Percentiles rank a stretch among this genome's conserved stretches.
Conservation (phyloP, 2,329 filamentous ascomycete genomes). For the Ceratocystis albifundus region DNA sequence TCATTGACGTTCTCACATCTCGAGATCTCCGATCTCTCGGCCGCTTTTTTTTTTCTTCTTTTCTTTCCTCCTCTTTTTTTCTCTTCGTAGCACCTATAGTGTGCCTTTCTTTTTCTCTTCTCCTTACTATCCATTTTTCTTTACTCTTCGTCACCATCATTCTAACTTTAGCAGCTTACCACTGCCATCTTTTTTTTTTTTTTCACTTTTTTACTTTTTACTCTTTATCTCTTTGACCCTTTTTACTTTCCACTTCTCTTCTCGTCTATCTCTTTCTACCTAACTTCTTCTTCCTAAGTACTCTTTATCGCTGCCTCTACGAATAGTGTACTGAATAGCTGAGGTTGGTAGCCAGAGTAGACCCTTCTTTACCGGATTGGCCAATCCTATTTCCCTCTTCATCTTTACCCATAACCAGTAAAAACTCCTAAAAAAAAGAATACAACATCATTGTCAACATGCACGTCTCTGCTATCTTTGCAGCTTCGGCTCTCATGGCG, state of each 20-base stretch:
- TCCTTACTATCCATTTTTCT: background rate
- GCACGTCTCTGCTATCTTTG: slow-evolving; percentile 19
- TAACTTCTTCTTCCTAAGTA: background rate
- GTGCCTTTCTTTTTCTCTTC: slow-evolving; percentile 12
- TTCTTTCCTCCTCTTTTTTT: slow-evolving; percentile 10
- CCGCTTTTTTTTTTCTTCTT: slow-evolving; percentile 10
- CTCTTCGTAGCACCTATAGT: slow-evolving; percentile 16
- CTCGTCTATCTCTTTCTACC: background rate
- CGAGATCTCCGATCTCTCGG: slow-evolving; percentile 14
- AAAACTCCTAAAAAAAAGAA: slow-evolving; percentile 6
- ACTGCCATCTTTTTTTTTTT: background rate
- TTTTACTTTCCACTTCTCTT: background rate
- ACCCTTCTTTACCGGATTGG: slow-evolving; percentile 17
- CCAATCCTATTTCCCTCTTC: slow-evolving; percentile 3
- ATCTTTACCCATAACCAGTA: background rate
- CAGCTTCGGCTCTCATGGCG: slow-evolving; percentile 18
- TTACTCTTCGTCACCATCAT: slow-evolving; percentile 8
- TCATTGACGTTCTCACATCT: background rate
- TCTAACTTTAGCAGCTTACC: background rate
- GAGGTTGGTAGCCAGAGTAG: background rate
- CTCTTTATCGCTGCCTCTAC: background rate
- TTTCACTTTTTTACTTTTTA: background rate
- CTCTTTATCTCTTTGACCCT: too few relatives aligned
- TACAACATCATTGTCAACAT: slow-evolving; percentile 7
- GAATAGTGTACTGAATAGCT: background rate